Conservation (phyloP, 192 early-diverging fungal species). For the Dimargaris cristalligena region DNA sequence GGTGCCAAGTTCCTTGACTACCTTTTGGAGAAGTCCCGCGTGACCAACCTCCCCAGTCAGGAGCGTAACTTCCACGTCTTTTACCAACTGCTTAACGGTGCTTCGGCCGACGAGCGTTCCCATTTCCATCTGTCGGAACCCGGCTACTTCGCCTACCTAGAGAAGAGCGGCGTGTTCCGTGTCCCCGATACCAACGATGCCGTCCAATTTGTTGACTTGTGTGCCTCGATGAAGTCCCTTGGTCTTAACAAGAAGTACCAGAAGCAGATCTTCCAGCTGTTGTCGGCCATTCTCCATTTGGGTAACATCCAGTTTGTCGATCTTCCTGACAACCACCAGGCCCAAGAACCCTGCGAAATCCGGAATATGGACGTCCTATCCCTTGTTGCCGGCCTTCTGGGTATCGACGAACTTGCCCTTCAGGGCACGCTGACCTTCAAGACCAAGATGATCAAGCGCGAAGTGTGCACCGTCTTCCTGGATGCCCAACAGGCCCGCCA, state of each 20-base stretch:
- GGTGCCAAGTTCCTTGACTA: slow-evolving; percentile 80
- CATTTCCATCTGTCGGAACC: slow-evolving; percentile 55
- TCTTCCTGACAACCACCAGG: slow-evolving; percentile 38
- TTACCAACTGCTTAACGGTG: slow-evolving; percentile 85
- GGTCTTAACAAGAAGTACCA: slow-evolving; percentile 69
- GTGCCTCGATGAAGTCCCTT: slow-evolving; percentile 65
- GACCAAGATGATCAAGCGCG: slow-evolving; percentile 65
- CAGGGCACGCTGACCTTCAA: slow-evolving; percentile 64
- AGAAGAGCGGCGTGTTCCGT: slow-evolving; percentile 28
- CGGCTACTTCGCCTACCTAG: slow-evolving; percentile 11
- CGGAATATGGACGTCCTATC: slow-evolving; percentile 57
- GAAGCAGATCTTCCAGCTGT: slow-evolving; percentile 65
- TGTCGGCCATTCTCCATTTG: slow-evolving; percentile 73
- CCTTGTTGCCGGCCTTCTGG: slow-evolving; percentile 68
- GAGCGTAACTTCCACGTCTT: slow-evolving; percentile 92
- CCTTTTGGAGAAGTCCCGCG: slow-evolving; percentile 69
- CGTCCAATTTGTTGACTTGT: slow-evolving; percentile 47
- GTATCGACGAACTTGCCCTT: slow-evolving; percentile 49
- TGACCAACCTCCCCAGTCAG: slow-evolving; percentile 35
- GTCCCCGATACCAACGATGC: slow-evolving; percentile 39
- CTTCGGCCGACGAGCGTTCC: slow-evolving; percentile 52
- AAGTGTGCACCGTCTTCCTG: slow-evolving; percentile 67
- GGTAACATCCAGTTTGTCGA: slow-evolving; percentile 74
- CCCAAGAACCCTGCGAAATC: slow-evolving; percentile 54
- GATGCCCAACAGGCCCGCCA: slow-evolving; percentile 47